Conservation (phyloP, 2,329 filamentous ascomycete species). For the Penicillium sp. region DNA sequence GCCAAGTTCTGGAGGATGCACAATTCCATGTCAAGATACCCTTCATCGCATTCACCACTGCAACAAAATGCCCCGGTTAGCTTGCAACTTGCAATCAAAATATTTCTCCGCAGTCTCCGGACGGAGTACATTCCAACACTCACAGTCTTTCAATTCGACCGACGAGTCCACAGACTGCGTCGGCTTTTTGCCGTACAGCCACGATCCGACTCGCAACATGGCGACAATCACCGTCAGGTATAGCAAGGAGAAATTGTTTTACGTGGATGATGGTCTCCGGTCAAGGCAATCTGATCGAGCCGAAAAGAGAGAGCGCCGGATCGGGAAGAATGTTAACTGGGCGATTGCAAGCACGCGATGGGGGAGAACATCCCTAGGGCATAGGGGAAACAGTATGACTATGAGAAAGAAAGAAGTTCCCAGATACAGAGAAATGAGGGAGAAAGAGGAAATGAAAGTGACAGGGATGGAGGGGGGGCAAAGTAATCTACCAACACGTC, state of each 20-base stretch:
- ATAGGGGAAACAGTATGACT: background rate
- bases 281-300: slow-evolving; percentile 8
- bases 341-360: slow-evolving; percentile 19
- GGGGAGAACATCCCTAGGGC: slow-evolving; percentile 24
- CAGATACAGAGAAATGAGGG: slow-evolving; percentile 7
- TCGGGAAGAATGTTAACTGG: slow-evolving; percentile 28
- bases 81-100: slow-evolving; percentile 15
- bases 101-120: background rate
- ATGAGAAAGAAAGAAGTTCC: slow-evolving; percentile 2
- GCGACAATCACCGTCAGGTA: slow-evolving; percentile 3
- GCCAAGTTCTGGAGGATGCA: background rate
- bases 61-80: slow-evolving; percentile 16
- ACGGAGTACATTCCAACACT: slow-evolving; percentile 22
- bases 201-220: slow-evolving; percentile 45
- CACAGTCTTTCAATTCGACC: slow-evolving; percentile 53
- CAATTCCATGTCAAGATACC: slow-evolving; percentile 31
- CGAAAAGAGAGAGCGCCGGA: slow-evolving; percentile 19
- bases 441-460: background rate
- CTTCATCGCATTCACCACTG: slow-evolving; percentile 44
- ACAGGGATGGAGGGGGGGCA: background rate
- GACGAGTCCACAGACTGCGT: slow-evolving; percentile 55
- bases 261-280: background rate
- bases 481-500: background rate
- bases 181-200: slow-evolving; percentile 45
- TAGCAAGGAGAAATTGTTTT: background rate